Evolutionary conservation across 495 filamentous ascomycete species (phyloP).

Genomic region (Neurospora hispaniola): DNA sequence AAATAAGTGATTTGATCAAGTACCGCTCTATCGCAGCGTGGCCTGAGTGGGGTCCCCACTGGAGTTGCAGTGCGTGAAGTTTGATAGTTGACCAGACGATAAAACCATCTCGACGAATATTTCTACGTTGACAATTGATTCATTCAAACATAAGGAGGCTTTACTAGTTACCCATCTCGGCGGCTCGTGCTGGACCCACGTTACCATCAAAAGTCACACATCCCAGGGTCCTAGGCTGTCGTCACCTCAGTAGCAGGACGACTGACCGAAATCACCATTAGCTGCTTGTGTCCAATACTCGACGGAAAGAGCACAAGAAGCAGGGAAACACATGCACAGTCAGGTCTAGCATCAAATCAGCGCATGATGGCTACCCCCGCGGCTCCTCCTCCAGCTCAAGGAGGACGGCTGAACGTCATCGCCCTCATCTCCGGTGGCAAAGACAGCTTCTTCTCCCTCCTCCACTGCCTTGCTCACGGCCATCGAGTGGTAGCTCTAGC

Average conservation of each 20-base stretch:
- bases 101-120: background rate
- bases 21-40: background rate
- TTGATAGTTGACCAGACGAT: background rate
- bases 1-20: background rate
- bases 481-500: conserved; percentile 80
- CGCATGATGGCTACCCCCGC: background rate
- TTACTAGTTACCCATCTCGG: background rate
- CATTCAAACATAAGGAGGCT: background rate
- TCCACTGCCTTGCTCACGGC: conserved; percentile 80
- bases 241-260: background rate
- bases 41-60: background rate
- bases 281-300: background rate
- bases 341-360: background rate
- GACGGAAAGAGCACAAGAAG: background rate
- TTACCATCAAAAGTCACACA: background rate
- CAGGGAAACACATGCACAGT: background rate
- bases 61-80: background rate
- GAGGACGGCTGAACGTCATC: conserved; percentile 60
- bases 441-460: conserved; percentile 86
- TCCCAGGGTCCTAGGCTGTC: background rate
- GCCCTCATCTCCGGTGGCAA: conserved; percentile 93
- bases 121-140: background rate
- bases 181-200: background rate
- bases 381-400: background rate
- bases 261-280: background rate